A percentile compares a stretch with the other conserved stretches of the same genome.
These are phyloP conservation scores for Bothia castanella DNA, from an alignment of 1,284 basidiomycete genomes.

Conservation along the genomic window DNA sequence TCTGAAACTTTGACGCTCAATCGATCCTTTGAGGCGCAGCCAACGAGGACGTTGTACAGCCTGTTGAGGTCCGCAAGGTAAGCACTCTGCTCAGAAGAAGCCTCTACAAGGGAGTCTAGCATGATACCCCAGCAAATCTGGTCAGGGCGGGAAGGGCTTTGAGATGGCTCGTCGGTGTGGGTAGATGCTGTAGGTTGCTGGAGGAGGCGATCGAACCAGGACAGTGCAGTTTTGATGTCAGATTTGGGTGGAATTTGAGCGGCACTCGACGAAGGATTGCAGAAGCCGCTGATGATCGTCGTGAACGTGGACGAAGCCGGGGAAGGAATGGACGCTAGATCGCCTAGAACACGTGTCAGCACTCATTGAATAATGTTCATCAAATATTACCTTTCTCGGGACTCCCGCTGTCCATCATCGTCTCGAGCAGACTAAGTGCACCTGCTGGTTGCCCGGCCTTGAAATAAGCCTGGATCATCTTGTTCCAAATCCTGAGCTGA, in stretches of 20 bases:
- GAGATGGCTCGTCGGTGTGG: slow-evolving; percentile 40
- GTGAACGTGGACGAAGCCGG: slow-evolving; percentile 64
- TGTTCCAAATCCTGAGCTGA: slow-evolving; percentile 61
- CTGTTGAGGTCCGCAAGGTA: slow-evolving; percentile 55
- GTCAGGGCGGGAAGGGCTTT: slow-evolving; percentile 49
- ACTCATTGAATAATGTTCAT: not conserved
- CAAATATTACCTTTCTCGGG: slow-evolving; percentile 24
- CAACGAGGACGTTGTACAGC: slow-evolving; percentile 42
- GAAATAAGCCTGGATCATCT: slow-evolving; percentile 78
- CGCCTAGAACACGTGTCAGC: slow-evolving; percentile 20
- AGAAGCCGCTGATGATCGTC: slow-evolving; percentile 66
- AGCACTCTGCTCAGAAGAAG: slow-evolving; percentile 28
- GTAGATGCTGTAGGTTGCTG: slow-evolving; percentile 38
- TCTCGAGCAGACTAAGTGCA: slow-evolving; percentile 67
- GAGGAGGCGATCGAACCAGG: slow-evolving; percentile 69
- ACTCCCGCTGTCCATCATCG: slow-evolving; percentile 57
- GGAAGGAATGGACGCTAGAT: slow-evolving; percentile 44
- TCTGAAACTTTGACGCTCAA: slow-evolving; percentile 31
- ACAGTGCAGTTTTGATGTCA: slow-evolving; percentile 60
- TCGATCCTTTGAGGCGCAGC: slow-evolving; percentile 35
- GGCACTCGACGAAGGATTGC: slow-evolving; percentile 30
- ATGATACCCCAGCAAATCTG: slow-evolving; percentile 49
- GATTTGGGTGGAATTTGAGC: slow-evolving; percentile 30
- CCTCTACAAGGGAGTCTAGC: slow-evolving; percentile 48
- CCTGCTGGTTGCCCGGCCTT: slow-evolving; percentile 57